A percentile compares a stretch with the other conserved stretches of the same genome.
phyloP scores from a whole-genome alignment of 1,139 yeast species.

The Yamadazyma aaseri region DNA sequence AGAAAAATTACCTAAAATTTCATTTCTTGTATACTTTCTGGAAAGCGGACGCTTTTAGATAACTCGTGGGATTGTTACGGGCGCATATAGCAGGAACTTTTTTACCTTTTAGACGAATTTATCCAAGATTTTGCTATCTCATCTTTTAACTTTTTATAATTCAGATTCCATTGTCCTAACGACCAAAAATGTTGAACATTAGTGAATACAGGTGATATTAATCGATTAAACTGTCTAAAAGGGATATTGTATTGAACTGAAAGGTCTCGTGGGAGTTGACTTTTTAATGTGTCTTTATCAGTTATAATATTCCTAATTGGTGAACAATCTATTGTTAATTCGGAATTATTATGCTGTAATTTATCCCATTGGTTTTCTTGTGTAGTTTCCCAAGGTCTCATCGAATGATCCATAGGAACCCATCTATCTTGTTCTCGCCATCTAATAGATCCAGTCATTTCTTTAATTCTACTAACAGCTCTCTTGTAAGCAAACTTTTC shows the following conservation, averaged over 20 bases:
- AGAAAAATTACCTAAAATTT: too few relatives aligned
- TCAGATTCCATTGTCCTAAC: constrained; percentile 55
- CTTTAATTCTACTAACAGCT: constrained; percentile 66
- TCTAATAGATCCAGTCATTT: constrained; percentile 57
- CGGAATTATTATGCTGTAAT: neutral
- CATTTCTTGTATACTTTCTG: too few relatives aligned
- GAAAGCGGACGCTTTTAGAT: too few relatives aligned
- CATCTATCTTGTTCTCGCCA: constrained; percentile 54
- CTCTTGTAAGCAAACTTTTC: constrained; percentile 73
- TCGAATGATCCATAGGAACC: constrained; percentile 52
- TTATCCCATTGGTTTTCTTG: neutral
- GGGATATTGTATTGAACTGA: constrained; percentile 23
- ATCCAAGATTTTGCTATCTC: constrained; percentile 44
- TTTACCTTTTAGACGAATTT: constrained; percentile 9
- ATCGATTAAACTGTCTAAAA: constrained; percentile 27
- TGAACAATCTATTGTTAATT: neutral
- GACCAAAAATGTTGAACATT: constrained; percentile 61
- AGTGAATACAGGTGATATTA: constrained; percentile 48
- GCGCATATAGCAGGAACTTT: too few relatives aligned
- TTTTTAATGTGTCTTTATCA: constrained; percentile 12
- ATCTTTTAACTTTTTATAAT: constrained; percentile 51
- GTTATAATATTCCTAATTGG: constrained; percentile 8
- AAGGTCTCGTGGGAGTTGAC: constrained; percentile 25
- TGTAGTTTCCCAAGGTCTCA: constrained; percentile 61
- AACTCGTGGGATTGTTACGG: too few relatives aligned